Evolutionary conservation across 1,284 basidiomycete genomes (phyloP).

Genomic region (Tilletia horrida): DNA sequence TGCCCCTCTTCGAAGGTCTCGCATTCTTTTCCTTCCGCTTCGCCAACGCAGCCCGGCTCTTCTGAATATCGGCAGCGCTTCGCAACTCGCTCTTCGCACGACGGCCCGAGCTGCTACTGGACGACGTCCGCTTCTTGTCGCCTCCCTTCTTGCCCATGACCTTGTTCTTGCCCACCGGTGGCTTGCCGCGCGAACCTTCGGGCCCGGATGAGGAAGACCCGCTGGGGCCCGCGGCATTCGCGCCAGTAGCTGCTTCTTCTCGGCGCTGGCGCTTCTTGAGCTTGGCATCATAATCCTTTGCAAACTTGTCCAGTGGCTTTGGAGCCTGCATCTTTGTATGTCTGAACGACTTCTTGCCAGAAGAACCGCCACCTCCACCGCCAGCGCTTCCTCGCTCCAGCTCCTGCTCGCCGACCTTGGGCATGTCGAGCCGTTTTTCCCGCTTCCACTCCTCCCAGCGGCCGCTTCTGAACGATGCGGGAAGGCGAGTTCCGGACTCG

Average conservation of each 20-base stretch:
- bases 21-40: slow-evolving; percentile 50
- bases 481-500: slow-evolving; percentile 87
- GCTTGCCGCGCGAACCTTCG: not conserved
- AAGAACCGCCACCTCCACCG: not conserved
- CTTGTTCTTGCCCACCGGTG: not conserved
- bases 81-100: slow-evolving; percentile 40
- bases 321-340: slow-evolving; percentile 40
- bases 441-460: slow-evolving; percentile 93
- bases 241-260: slow-evolving; percentile 14
- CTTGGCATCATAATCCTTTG: slow-evolving; percentile 30
- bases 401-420: slow-evolving; percentile 77
- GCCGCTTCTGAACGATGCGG: slow-evolving; percentile 86
- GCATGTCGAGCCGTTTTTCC: slow-evolving; percentile 69
- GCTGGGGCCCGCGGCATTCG: not conserved
- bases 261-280: slow-evolving; percentile 36
- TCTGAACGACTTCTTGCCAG: slow-evolving; percentile 26
- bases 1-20: slow-evolving; percentile 31
- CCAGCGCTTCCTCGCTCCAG: not conserved
- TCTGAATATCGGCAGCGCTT: slow-evolving; percentile 43
- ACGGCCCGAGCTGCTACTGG: not conserved
- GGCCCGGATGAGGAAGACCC: not conserved
- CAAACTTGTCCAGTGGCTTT: slow-evolving; percentile 31
- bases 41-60: slow-evolving; percentile 36
- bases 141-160: not conserved
- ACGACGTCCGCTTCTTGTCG: not conserved